phyloP scores from a whole-genome alignment of 1,284 basidiomycete genomes.

The Boletus mariae region DNA sequence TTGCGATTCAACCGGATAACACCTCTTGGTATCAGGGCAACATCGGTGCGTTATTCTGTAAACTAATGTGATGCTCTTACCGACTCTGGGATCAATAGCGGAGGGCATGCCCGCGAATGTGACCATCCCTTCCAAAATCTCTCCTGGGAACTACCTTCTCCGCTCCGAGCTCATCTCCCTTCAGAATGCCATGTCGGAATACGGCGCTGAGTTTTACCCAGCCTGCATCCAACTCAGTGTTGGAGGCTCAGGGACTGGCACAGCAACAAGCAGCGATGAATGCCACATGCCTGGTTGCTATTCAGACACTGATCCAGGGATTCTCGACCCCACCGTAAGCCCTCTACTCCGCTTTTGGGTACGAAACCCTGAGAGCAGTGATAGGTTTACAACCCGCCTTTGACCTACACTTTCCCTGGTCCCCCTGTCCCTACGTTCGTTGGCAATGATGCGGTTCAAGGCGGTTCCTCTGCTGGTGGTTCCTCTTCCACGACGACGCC shows the following conservation, averaged over 20 bases:
- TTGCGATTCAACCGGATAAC: constrained; percentile 22
- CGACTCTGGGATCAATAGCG: constrained; percentile 23
- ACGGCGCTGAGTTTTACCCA: constrained; percentile 71
- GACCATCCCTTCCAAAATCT: constrained; percentile 52
- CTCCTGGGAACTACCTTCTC: constrained; percentile 63
- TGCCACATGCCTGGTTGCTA: constrained; percentile 66
- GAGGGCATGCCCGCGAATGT: constrained; percentile 39
- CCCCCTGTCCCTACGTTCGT: constrained; percentile 33
- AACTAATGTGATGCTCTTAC: not conserved
- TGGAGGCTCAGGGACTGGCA: constrained; percentile 47
- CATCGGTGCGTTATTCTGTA: constrained; percentile 31
- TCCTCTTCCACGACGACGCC: constrained; percentile 18
- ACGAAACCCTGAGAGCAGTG: constrained; percentile 1
- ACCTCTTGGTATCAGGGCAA: constrained; percentile 41
- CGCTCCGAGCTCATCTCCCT: constrained; percentile 72
- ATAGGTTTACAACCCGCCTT: constrained; percentile 36
- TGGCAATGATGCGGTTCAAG: constrained; percentile 11
- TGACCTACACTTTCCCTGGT: constrained; percentile 40
- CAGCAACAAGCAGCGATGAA: constrained; percentile 41
- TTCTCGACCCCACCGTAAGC: constrained; percentile 46
- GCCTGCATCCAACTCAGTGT: constrained; percentile 63
- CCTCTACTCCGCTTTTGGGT: not conserved
- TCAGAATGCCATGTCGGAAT: constrained; percentile 47
- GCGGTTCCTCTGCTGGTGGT: constrained; percentile 8
- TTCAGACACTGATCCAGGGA: constrained; percentile 56